These are phyloP conservation scores for Trametes versicolor DNA, from an alignment of 1,284 basidiomycete species.

Conservation along the genomic window DNA sequence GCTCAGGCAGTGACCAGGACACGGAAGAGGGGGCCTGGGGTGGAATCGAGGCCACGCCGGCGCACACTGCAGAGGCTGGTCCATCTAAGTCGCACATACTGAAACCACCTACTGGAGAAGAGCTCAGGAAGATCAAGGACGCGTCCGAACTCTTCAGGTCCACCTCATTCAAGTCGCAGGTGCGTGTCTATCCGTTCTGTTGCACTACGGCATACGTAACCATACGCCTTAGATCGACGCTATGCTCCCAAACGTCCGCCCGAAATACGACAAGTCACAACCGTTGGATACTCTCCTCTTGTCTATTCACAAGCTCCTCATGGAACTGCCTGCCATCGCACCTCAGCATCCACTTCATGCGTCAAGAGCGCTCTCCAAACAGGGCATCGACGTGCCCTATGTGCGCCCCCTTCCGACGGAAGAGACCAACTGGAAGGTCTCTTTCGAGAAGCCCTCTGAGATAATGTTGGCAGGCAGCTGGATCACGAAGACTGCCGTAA, in stretches of 20 bases:
- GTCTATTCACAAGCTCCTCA: slow-evolving; percentile 67
- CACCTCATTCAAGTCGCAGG: slow-evolving; percentile 88
- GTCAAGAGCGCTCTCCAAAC: slow-evolving; percentile 59
- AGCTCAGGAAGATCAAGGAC: slow-evolving; percentile 81
- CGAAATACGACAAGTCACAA: slow-evolving; percentile 62
- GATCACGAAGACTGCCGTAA: slow-evolving; percentile 74
- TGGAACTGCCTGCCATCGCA: slow-evolving; percentile 61
- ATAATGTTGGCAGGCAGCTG: slow-evolving; percentile 80
- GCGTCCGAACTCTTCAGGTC: slow-evolving; percentile 85
- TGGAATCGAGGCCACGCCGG: slow-evolving; percentile 27
- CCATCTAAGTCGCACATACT: slow-evolving; percentile 40
- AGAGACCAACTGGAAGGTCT: slow-evolving; percentile 81
- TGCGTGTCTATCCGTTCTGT: slow-evolving; percentile 43
- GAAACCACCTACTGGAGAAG: slow-evolving; percentile 72
- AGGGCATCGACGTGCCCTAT: slow-evolving; percentile 68
- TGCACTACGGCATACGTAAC: not conserved
- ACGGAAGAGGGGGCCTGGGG: slow-evolving; percentile 44
- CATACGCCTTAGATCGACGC: slow-evolving; percentile 73
- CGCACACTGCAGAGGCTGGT: not conserved
- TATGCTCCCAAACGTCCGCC: slow-evolving; percentile 81
- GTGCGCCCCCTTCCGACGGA: slow-evolving; percentile 70
- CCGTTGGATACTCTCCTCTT: slow-evolving; percentile 74
- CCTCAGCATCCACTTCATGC: slow-evolving; percentile 76
- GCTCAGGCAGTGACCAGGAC: slow-evolving; percentile 14
- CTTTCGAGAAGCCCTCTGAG: slow-evolving; percentile 73